Conservation (phyloP, 306 rosid species). For the Astragalus glycyphyllos region DNA sequence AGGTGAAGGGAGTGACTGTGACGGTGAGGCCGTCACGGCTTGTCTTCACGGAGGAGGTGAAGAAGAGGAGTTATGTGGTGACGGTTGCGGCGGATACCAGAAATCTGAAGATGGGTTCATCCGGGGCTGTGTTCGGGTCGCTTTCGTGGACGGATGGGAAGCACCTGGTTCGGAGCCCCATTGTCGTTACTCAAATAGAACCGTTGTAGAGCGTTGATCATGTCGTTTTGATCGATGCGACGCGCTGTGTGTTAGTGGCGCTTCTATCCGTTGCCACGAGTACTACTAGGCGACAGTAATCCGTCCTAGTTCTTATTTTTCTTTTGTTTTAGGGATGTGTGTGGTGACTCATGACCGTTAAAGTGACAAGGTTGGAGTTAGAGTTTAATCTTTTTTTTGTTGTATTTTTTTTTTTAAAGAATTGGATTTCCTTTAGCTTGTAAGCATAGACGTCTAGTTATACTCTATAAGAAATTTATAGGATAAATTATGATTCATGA, state of each 20-base stretch:
- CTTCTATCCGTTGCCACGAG: neutral
- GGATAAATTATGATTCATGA: conserved; percentile 9
- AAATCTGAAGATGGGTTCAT: conserved; percentile 55
- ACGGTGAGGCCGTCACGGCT: conserved; percentile 72
- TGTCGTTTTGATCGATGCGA: conserved; percentile 51
- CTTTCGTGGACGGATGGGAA: conserved; percentile 82
- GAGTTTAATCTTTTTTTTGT: conserved; percentile 14
- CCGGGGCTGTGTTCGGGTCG: conserved; percentile 83
- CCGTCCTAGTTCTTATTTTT: neutral
- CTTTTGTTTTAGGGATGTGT: neutral
- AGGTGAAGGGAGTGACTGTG: conserved; percentile 67
- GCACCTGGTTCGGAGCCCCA: conserved; percentile 89
- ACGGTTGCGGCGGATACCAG: conserved; percentile 63
- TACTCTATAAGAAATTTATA: neutral
- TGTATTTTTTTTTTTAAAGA: neutral
- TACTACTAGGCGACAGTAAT: conserved; percentile 24
- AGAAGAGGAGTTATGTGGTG: conserved; percentile 67
- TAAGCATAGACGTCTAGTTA: conserved; percentile 19
- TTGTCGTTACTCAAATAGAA: conserved; percentile 70
- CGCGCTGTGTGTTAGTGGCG: conserved; percentile 14
- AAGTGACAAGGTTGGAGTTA: neutral
- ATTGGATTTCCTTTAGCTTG: conserved; percentile 9
- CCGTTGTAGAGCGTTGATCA: conserved; percentile 61
- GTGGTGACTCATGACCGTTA: neutral
- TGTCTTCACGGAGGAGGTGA: conserved; percentile 59